Evolutionary conservation across 2,329 filamentous ascomycete species (phyloP).

Genomic region (Thelonectria rubi): DNA sequence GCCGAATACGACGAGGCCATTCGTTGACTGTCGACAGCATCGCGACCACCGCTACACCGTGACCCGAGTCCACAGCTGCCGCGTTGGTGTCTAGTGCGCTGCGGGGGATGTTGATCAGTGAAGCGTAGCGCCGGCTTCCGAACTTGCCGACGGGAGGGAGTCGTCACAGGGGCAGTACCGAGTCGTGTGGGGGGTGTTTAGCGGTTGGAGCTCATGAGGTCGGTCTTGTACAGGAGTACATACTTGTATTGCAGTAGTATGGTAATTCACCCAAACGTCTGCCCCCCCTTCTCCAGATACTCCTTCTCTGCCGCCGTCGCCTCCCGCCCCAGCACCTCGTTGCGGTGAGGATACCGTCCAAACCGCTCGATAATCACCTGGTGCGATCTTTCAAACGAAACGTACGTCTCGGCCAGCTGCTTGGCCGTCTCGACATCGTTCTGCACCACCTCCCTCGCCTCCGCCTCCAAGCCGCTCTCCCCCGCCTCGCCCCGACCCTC

Average conservation of each 20-base stretch:
- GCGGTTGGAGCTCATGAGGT: no score
- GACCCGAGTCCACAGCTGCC: neutral
- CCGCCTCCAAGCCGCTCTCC: slow-evolving; percentile 38
- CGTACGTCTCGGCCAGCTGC: slow-evolving; percentile 34
- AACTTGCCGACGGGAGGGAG: neutral
- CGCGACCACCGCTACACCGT: no score
- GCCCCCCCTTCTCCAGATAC: slow-evolving; percentile 58
- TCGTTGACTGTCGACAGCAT: neutral
- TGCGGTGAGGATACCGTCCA: slow-evolving; percentile 68
- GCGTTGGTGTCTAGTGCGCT: neutral
- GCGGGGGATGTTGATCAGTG: neutral
- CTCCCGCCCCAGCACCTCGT: slow-evolving; percentile 58
- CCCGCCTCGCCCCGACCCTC: slow-evolving; percentile 31
- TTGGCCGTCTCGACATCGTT: slow-evolving; percentile 40
- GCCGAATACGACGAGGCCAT: slow-evolving; percentile 21
- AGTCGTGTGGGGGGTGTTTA: neutral
- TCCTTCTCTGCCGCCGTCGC: slow-evolving; percentile 59
- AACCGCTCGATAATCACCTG: slow-evolving; percentile 60
- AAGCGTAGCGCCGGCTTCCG: neutral
- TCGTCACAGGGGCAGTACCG: neutral
- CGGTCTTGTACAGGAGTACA: no score
- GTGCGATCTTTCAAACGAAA: slow-evolving; percentile 56
- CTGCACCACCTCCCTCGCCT: slow-evolving; percentile 42
- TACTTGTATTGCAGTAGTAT: neutral
- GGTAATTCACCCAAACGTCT: slow-evolving; percentile 46